Conservation (phyloP, 164 flowering plant genomes). For the Santalum album region DNA sequence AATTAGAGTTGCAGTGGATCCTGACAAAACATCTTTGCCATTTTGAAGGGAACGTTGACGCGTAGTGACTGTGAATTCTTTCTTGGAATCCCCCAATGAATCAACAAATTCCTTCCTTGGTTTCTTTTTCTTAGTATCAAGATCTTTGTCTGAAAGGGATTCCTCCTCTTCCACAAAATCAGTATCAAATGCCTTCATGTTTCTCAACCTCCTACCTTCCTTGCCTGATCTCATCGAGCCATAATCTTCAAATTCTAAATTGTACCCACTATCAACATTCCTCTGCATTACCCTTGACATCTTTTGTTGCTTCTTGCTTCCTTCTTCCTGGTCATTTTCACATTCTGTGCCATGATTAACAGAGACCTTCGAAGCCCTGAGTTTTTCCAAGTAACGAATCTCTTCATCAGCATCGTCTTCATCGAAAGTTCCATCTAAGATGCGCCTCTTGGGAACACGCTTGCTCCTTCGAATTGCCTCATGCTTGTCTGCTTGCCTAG, state of each 20-base stretch:
- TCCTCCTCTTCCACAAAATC: conserved; percentile 20
- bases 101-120: neutral
- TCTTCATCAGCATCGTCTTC: neutral
- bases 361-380: neutral
- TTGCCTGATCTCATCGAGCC: conserved; percentile 15
- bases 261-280: conserved; percentile 8
- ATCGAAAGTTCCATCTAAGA: neutral
- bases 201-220: conserved; percentile 21
- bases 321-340: conserved; percentile 13
- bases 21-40: conserved; percentile 43
- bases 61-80: conserved; percentile 70
- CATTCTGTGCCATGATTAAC: neutral
- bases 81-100: conserved; percentile 19
- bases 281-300: conserved; percentile 20
- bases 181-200: conserved; percentile 19
- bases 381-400: conserved; percentile 1
- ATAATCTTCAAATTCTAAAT: conserved; percentile 12
- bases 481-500: neutral
- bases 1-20: conserved; percentile 20
- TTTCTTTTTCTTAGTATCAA: neutral
- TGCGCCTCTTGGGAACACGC: neutral
- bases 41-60: conserved; percentile 92
- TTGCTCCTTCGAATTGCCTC: conserved; percentile 1
- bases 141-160: neutral
- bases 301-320: neutral